Conservation (phyloP, 2,329 filamentous ascomycete species). For the Pseudovirgaria hyperparasitica region DNA sequence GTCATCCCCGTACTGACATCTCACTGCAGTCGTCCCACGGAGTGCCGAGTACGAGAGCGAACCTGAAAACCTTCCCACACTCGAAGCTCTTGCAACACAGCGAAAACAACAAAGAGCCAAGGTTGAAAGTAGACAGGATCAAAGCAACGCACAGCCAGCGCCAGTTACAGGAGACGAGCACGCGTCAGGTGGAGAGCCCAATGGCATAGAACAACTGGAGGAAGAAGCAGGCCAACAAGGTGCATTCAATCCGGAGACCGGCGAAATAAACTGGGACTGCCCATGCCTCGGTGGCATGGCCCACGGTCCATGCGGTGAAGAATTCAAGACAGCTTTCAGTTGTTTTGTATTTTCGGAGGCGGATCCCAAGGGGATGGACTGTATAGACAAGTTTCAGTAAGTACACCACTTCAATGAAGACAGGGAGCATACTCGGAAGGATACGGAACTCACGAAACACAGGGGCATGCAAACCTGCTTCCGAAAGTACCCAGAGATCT, state of each 20-base stretch:
- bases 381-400: slow-evolving; percentile 94
- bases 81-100: slow-evolving; percentile 31
- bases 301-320: slow-evolving; percentile 83
- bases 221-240: slow-evolving; percentile 77
- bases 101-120: slow-evolving; percentile 19
- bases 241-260: slow-evolving; percentile 95
- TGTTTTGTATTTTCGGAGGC: slow-evolving; percentile 94
- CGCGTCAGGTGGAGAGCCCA: slow-evolving; percentile 13
- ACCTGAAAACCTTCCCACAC: slow-evolving; percentile 28
- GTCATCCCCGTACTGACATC: background rate
- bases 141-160: slow-evolving; percentile 1
- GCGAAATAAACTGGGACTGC: slow-evolving; percentile 99
- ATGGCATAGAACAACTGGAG: slow-evolving; percentile 48
- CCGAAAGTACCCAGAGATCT: slow-evolving; percentile 80
- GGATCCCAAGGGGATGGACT: slow-evolving; percentile 95
- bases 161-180: slow-evolving; percentile 9
- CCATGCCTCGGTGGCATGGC: slow-evolving; percentile 97
- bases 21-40: slow-evolving; percentile 11
- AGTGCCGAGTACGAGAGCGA: slow-evolving; percentile 29
- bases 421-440: background rate
- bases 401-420: slow-evolving; percentile 22
- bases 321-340: slow-evolving; percentile 93
- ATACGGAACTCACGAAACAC: slow-evolving; percentile 6
- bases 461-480: slow-evolving; percentile 98
- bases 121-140: slow-evolving; percentile 1